phyloP scores from a whole-genome alignment of 1,284 basidiomycete species.

The Ganoderma lucidum region DNA sequence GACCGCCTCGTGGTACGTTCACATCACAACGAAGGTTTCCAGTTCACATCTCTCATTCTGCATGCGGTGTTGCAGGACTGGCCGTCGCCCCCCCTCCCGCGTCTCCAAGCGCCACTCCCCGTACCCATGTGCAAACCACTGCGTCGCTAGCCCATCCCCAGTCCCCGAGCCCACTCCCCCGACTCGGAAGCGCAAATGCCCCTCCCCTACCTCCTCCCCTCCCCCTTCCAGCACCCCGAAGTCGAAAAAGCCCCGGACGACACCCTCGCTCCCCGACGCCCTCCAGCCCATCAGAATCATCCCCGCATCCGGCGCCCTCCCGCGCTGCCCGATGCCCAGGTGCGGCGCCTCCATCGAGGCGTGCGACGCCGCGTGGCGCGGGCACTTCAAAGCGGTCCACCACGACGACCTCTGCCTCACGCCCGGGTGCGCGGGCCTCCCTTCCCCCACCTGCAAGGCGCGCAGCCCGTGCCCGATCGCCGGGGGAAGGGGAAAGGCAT shows the following conservation, averaged over 20 bases:
- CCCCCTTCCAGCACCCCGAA: neutral
- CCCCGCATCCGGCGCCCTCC: neutral
- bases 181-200: neutral
- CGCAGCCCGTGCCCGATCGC: constrained; percentile 16
- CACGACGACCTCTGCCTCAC: constrained; percentile 24
- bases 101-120: neutral
- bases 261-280: constrained; percentile 1
- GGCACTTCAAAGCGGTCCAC: constrained; percentile 24
- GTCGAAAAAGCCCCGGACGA: neutral
- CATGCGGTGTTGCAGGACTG: neutral
- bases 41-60: neutral
- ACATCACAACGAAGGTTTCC: neutral
- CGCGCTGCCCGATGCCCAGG: constrained; percentile 23
- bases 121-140: neutral
- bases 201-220: neutral
- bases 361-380: constrained; percentile 27
- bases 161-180: neutral
- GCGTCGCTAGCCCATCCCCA: neutral
- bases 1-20: neutral
- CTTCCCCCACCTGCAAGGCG: constrained; percentile 12
- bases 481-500: neutral
- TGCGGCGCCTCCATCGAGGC: constrained; percentile 17
- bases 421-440: neutral
- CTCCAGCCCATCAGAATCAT: constrained; percentile 19
- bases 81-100: neutral